Conservation (phyloP, 306 rosid species). For the Prunus kanzakura region DNA sequence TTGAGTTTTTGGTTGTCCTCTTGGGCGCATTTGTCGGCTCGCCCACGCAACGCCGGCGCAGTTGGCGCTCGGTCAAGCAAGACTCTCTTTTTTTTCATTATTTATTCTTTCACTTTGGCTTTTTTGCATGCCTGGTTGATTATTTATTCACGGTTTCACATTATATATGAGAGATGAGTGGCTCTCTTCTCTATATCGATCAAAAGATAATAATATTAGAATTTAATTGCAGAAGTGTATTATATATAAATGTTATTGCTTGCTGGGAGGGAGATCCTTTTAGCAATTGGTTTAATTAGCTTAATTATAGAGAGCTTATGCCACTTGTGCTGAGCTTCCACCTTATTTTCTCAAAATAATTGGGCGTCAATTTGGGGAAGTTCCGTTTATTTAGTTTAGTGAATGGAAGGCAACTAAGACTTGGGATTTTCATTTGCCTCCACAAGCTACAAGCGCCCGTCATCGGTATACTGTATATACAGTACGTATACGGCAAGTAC, state of each 20-base stretch:
- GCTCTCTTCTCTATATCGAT: neutral
- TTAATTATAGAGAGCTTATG: neutral
- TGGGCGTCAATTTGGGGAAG: neutral
- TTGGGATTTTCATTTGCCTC: neutral
- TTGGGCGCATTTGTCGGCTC: conserved; percentile 1
- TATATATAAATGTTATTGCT: too few species aligned
- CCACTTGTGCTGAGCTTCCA: neutral
- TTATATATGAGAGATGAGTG: neutral
- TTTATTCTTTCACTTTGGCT: neutral
- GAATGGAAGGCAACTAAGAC: neutral
- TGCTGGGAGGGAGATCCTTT: too few species aligned
- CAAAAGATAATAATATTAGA: neutral
- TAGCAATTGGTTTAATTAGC: neutral
- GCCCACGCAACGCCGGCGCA: neutral
- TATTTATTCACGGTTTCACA: neutral
- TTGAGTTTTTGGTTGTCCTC: neutral
- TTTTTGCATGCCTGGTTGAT: neutral
- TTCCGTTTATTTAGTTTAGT: neutral
- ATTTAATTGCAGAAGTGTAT: too few species aligned
- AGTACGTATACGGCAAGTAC: neutral
- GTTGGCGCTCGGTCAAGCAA: conserved; percentile 6
- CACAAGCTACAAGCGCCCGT: neutral
- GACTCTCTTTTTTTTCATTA: neutral
- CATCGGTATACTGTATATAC: neutral
- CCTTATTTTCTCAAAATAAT: neutral